Evolutionary conservation across 495 filamentous ascomycete genomes (phyloP), one percentile per base, ranked within the genome.

Genomic region (Trichoderma erinaceum): DNA sequence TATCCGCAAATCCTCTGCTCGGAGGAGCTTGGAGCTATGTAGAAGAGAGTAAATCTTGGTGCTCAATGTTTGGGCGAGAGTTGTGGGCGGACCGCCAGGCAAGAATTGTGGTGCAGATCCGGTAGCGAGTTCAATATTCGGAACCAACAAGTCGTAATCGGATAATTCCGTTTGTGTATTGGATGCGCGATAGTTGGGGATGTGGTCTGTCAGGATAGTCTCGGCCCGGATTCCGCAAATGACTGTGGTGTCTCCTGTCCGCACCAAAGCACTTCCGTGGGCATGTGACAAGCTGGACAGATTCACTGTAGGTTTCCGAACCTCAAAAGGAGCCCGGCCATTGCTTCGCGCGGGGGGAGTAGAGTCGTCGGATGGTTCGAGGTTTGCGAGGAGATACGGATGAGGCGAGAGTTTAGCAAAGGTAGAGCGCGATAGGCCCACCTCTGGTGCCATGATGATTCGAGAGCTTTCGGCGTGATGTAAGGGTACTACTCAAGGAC

Each of bases 201-300:
- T 89, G 70, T 88, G 82, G 11, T 82, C 78, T 12, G 87, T 90
- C 63, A 85, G 82, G n/a, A 98, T 78, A 21, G 96, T 86, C 78
- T 98, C 95, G 23, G 84, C 93, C 25, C 93, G 86, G 27, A 98
- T 87, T 58, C 95, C 95, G 76, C 92, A 97, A 23, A 99, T 91
- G 8, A 92, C 91, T 0, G 92, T 90, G 10, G 93, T 97, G 75
- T 97, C 92, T 48, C 96, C 95, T 32, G 87, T 78, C 41, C 96
- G 85, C 32, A 97, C 90, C 0, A 98, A 90, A 7, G 93, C 89
- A 71, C 89, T 93, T 58, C 95, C 95, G 75, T 93, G 87, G 63
- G 91, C 88, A 75, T 99, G 93, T 2, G 91, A 90, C 64, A 99
- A 83, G 5, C 90, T 91, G 66, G 88, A 86, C 5, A 88, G 88